Base-by-base conservation (phyloP, 208 protist genomes). In the Herpetomonas samuelpessoai region DNA sequence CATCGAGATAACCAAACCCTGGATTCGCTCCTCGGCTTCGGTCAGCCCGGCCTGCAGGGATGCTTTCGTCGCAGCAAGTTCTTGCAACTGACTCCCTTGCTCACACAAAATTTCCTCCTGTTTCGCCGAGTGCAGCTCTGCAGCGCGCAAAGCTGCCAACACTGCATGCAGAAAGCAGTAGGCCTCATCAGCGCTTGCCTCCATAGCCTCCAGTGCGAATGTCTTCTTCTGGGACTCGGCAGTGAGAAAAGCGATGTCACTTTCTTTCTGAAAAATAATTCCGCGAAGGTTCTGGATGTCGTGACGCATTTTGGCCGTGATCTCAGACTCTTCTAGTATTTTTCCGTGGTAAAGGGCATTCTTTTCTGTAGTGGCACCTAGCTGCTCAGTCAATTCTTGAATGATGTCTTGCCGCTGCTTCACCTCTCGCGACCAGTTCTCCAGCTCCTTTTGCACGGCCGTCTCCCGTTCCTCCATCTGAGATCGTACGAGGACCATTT, bases 321-420 rank as follows among this genome's bases (percentile, higher is more conserved):
- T 31, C n/a, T 84, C 83, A 1, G 73, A 74, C 50, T 81, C 78
- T 57, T 82, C 73, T 4, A 87, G 51, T 64, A 86, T 76, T 60
- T 76, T 85, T 1, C 31, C 55, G 48, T 87, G 74, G 45, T 84
- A 79, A 24, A 60, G 58, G 12, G 76, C 62, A 53, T 79, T 87
- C 48, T 73, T 89, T 22, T 76, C 71, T 44, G 75, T 86, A 1
- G 74, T 74, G 12, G 74, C 68, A 49, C 69, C 69, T 14, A 92
- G 64, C 48, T 92, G 81, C 9, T 71, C 66, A 18, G 82, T 87
- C 19, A 93, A 59, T 25, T 78, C 71, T n/a, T 79, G 76, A 29
- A 93, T 87, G 22, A 93, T 66, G 2, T 52, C 18, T 35, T 88
- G 83, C 21, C 78, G 66, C 22, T 54, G 77, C 9, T 31, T 53